Base-by-base conservation (phyloP, 1,284 basidiomycete genomes). In the Ganoderma sinense region DNA sequence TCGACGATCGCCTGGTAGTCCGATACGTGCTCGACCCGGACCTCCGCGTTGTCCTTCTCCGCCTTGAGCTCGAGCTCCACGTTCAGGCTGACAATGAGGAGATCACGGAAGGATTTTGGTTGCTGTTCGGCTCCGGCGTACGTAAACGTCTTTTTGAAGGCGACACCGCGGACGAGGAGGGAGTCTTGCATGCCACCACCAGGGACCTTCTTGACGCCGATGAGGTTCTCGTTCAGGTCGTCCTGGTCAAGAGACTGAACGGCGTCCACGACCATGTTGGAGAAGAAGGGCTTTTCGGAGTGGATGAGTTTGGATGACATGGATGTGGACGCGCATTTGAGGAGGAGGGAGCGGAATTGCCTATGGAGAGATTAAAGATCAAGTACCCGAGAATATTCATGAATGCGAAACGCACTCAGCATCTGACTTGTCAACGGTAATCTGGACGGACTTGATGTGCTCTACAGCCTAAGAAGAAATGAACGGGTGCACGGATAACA, bases 251-350 rank as follows among this genome's bases (percentile, higher is more conserved):
- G 87, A 69, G 91, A 95, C 73, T 92, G 89, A 58, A 99, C 97
- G 53, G 98, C 97, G 79, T 99, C 95, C 61, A 99, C 98, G 67
- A 98, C 98, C 97, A 99, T 99, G 75, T 95, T 91, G 40, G 97
- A 94, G 86, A 99, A 99, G 86, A 99, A 99, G 4, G 97, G 97
- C 79, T 98, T 98, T 84, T 99, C 97, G 51, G 96, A 97, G 81
- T 99, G 97, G 76, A 99, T 99, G 72, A 99, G 90, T 84, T 99
- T 99, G 72, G 97, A 99, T 26, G 97, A 99, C 97, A 99, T 99
- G 53, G 97, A 97, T 8, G 98, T 99, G 36, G 97, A 93, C 51
- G 98, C 98, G 81, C 97, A 98, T 86, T 98, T 97, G 76, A 98
- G 86, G 58, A 99, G 89, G 11, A 99, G 90, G 69, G 97, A 95